phyloP scores from a whole-genome alignment of 768 basidiomycete species.

The Rhodotorula toruloides region DNA sequence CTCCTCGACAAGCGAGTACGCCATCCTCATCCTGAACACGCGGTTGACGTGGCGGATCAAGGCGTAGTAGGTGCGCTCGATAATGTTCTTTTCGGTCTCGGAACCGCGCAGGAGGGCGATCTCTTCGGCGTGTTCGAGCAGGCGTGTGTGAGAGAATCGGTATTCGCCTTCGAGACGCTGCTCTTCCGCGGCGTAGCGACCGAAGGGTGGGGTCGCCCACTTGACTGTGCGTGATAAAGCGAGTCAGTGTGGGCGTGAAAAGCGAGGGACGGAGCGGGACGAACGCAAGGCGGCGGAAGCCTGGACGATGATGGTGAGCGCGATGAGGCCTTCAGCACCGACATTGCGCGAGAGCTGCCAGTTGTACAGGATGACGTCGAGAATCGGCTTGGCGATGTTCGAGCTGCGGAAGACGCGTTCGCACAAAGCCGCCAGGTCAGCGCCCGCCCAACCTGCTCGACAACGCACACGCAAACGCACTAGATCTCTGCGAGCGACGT shows the following conservation, averaged over 20 bases:
- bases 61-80: constrained; percentile 80
- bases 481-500: constrained; percentile 87
- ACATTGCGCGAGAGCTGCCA: constrained; percentile 90
- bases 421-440: neutral
- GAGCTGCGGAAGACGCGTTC: constrained; percentile 24
- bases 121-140: constrained; percentile 83
- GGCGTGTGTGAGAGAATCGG: constrained; percentile 83
- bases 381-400: constrained; percentile 85
- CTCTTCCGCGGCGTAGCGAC: constrained; percentile 79
- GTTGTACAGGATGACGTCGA: constrained; percentile 92
- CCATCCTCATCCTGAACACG: constrained; percentile 72
- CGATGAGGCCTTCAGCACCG: constrained; percentile 66
- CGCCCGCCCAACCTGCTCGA: too few species aligned
- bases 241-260: neutral
- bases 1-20: constrained; percentile 88
- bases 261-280: constrained; percentile 43
- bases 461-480: constrained; percentile 43
- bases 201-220: constrained; percentile 82
- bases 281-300: constrained; percentile 70
- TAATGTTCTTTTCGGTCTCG: constrained; percentile 73
- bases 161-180: constrained; percentile 82
- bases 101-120: constrained; percentile 55
- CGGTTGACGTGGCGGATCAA: constrained; percentile 78
- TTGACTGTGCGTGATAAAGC: constrained; percentile 58
- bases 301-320: constrained; percentile 79